Evolutionary conservation across 306 rosid species (phyloP).

Genomic region (Malus fusca): DNA sequence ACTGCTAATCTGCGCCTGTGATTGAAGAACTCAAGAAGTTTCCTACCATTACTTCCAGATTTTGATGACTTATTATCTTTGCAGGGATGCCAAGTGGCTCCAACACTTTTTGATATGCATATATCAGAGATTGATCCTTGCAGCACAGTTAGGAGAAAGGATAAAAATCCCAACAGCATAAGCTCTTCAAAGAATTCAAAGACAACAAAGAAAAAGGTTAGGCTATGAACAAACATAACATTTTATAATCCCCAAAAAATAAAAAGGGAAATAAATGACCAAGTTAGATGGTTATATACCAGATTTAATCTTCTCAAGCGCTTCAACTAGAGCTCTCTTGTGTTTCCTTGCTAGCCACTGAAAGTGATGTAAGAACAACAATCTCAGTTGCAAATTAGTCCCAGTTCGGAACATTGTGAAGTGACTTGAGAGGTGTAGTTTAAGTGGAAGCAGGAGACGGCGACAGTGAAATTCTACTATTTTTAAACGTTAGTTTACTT

Average conservation of each 20-base stretch:
- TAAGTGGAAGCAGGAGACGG: not conserved
- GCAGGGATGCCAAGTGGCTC: conserved; percentile 61
- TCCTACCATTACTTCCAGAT: not conserved
- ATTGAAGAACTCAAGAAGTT: conserved; percentile 20
- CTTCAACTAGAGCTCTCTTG: conserved; percentile 58
- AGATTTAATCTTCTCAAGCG: conserved; percentile 64
- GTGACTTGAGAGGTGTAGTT: too few relatives aligned
- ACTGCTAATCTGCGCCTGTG: conserved; percentile 29
- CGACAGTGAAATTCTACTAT: not conserved
- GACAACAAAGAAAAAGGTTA: not conserved
- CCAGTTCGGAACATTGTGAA: not conserved
- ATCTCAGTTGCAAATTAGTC: not conserved
- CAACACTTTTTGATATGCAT: conserved; percentile 39
- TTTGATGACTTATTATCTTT: not conserved
- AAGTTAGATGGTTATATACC: conserved; percentile 25
- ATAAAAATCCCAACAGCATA: conserved; percentile 70
- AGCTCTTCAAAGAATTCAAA: conserved; percentile 40
- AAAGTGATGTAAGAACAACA: not conserved
- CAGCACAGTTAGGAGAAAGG: conserved; percentile 40
- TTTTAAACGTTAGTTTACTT: not conserved
- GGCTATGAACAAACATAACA: not conserved
- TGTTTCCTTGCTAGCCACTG: conserved; percentile 43
- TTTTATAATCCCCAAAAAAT: not conserved
- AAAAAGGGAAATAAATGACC: not conserved
- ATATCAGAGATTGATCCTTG: conserved; percentile 27